Evolutionary conservation across 2,329 filamentous ascomycete species (phyloP).

Genomic region (Pseudocercospora macadamiae): DNA sequence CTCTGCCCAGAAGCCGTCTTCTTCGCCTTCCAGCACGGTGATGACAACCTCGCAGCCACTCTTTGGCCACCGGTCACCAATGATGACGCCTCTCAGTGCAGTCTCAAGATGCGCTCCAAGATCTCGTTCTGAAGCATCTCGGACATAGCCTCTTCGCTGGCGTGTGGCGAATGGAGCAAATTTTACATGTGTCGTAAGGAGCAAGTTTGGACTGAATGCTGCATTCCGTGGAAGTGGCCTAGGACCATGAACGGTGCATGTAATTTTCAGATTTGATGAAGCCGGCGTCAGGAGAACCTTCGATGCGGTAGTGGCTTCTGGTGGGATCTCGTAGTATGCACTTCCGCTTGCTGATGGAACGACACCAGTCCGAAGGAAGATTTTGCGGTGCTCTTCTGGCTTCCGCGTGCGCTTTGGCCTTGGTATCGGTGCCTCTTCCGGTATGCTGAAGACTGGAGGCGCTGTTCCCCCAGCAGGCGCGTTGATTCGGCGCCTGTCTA

Average conservation of each 20-base stretch:
- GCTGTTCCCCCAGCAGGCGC: slow-evolving; percentile 77
- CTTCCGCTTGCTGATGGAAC: slow-evolving; percentile 93
- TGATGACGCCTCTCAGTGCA: slow-evolving; percentile 83
- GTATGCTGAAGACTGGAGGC: slow-evolving; percentile 69
- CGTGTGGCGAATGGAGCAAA: slow-evolving; percentile 92
- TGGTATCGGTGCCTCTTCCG: slow-evolving; percentile 50
- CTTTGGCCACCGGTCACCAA: slow-evolving; percentile 97
- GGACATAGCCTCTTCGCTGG: slow-evolving; percentile 79
- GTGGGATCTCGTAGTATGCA: slow-evolving; percentile 72
- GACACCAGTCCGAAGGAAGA: slow-evolving; percentile 89
- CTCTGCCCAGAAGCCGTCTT: slow-evolving; percentile 71
- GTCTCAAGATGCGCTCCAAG: slow-evolving; percentile 89
- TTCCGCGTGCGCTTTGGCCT: slow-evolving; percentile 62
- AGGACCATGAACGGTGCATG: slow-evolving; percentile 90
- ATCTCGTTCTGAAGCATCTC: slow-evolving; percentile 84
- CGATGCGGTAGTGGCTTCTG: slow-evolving; percentile 40
- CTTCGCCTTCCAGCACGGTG: slow-evolving; percentile 90
- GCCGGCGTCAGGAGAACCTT: slow-evolving; percentile 55
- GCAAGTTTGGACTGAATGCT: slow-evolving; percentile 88
- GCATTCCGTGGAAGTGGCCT: slow-evolving; percentile 86
- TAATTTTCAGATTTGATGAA: slow-evolving; percentile 79
- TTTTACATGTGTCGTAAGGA: slow-evolving; percentile 91
- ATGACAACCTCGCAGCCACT: slow-evolving; percentile 94
- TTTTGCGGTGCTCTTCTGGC: slow-evolving; percentile 75
- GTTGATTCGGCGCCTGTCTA: slow-evolving; percentile 88